A percentile compares a stretch with the other conserved stretches of the same genome.
Conservation (phyloP, 2,329 filamentous ascomycete species). For the Aspergillus luchuensis region DNA sequence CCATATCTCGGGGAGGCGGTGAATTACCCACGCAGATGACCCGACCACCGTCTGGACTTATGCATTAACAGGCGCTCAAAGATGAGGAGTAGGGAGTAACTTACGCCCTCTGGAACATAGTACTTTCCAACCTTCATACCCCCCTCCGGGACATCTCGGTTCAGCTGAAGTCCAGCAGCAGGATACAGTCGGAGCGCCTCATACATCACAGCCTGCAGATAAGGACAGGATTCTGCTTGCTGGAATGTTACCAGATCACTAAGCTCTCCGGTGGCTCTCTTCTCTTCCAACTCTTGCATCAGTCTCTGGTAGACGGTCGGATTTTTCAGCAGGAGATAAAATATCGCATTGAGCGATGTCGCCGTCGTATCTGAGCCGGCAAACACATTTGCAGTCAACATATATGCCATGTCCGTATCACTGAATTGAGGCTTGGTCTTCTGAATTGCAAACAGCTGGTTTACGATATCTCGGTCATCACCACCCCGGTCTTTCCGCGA, state of each 20-base stretch:
- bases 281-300: not conserved
- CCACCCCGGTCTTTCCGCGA: slow-evolving; percentile 4
- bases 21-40: not conserved
- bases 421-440: not conserved
- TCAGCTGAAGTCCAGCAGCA: not conserved
- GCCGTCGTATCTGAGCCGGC: slow-evolving; percentile 1
- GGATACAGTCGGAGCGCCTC: slow-evolving; percentile 7
- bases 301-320: not conserved
- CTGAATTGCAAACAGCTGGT: not conserved
- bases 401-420: not conserved
- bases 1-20: not conserved
- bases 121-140: not conserved
- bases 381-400: not conserved
- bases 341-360: not conserved
- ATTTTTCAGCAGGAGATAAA: not conserved
- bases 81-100: not conserved
- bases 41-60: not conserved
- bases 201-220: slow-evolving; percentile 8
- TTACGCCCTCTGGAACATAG: not conserved
- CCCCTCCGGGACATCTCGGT: not conserved
- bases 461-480: not conserved
- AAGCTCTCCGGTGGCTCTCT: not conserved
- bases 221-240: not conserved
- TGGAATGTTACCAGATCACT: not conserved
- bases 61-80: not conserved